Evolutionary conservation across 2,329 filamentous ascomycete species (phyloP).

Genomic region (Exophiala xenobiotica): DNA sequence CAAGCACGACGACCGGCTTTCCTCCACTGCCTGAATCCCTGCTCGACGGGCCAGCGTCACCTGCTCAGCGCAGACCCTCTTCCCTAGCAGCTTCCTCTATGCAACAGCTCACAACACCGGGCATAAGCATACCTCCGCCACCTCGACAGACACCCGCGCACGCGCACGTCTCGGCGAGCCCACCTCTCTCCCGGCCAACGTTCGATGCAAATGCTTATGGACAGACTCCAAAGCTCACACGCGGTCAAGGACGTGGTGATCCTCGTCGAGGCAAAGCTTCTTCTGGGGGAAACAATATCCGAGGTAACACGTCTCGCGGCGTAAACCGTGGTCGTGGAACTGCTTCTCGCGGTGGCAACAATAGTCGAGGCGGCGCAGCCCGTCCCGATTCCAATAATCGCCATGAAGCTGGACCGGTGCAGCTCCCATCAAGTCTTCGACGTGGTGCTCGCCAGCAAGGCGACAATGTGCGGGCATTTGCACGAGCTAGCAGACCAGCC

Average conservation of each 20-base stretch:
- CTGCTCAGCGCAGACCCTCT: no score
- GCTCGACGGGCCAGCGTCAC: background rate
- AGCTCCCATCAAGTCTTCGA: background rate
- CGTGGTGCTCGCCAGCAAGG: conserved; percentile 3
- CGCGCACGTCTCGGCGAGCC: background rate
- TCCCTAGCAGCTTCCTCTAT: background rate
- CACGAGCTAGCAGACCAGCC: background rate
- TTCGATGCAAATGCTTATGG: conserved; percentile 12
- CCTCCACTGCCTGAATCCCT: background rate
- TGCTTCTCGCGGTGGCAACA: no score
- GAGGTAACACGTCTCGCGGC: no score
- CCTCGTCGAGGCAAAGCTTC: background rate
- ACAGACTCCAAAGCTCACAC: background rate
- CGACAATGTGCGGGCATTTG: background rate
- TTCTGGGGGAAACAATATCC: no score
- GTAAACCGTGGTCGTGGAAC: no score
- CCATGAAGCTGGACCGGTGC: background rate
- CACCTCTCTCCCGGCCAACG: background rate
- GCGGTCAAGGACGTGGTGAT: background rate
- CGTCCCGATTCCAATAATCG: background rate
- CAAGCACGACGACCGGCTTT: background rate
- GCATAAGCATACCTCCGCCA: background rate
- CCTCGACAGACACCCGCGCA: background rate
- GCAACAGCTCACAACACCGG: background rate
- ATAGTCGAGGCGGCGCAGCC: background rate